Evolutionary conservation across 2,329 filamentous ascomycete species (phyloP).

Genomic region (Fusarium sp.): DNA sequence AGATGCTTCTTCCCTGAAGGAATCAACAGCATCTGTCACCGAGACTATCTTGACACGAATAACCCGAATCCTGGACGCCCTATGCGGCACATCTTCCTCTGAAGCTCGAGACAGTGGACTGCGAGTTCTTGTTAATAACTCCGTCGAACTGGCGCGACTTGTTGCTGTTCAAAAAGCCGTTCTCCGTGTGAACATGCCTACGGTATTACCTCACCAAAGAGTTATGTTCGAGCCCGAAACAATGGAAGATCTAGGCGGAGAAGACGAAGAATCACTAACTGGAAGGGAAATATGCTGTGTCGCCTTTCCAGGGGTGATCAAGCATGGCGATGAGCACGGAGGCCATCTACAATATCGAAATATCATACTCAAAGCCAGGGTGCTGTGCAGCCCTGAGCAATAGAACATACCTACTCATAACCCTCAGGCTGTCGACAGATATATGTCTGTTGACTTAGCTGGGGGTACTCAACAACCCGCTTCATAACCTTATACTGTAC

Average conservation of each 20-base stretch:
- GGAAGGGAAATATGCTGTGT: conserved; percentile 69
- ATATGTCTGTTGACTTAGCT: not conserved
- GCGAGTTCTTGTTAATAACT: conserved; percentile 62
- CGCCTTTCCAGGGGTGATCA: conserved; percentile 72
- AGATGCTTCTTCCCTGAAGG: conserved; percentile 59
- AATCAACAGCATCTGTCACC: conserved; percentile 57
- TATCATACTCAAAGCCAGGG: conserved; percentile 73
- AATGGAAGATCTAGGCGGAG: conserved; percentile 75
- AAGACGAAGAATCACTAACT: conserved; percentile 66
- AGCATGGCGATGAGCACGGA: conserved; percentile 73
- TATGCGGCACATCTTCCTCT: conserved; percentile 56
- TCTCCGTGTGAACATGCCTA: conserved; percentile 67
- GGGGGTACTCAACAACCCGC: not conserved
- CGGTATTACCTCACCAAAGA: conserved; percentile 62
- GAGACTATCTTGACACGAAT: conserved; percentile 59
- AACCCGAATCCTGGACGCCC: conserved; percentile 61
- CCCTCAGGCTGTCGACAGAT: not conserved
- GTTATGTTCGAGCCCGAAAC: conserved; percentile 66
- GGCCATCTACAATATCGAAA: conserved; percentile 70
- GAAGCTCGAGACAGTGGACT: conserved; percentile 64
- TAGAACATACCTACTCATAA: not conserved
- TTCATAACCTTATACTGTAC: not conserved
- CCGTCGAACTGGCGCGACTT: conserved; percentile 67
- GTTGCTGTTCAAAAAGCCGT: conserved; percentile 69
- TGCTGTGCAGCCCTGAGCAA: conserved; percentile 65